phyloP scores from a whole-genome alignment of 2,329 filamentous ascomycete species.

The Leptographium flavum region DNA sequence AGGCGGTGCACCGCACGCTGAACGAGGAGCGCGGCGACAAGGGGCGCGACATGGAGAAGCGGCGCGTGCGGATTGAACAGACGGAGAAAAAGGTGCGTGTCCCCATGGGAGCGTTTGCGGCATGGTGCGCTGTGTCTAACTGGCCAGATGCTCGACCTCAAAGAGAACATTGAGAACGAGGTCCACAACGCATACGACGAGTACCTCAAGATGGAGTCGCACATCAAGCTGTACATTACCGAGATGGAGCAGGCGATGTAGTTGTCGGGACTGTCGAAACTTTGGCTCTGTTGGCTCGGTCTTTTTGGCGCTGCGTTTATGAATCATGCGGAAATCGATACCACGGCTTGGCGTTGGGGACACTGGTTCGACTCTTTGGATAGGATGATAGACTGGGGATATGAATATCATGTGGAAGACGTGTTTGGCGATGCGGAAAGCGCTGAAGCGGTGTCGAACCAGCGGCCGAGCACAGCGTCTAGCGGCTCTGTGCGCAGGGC shows the following conservation, averaged over 20 bases:
- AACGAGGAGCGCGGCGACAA: constrained; percentile 78
- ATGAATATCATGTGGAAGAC: not conserved
- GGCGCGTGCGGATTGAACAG: constrained; percentile 89
- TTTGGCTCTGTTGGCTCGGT: constrained; percentile 3
- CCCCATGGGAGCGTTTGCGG: not conserved
- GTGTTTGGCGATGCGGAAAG: no score
- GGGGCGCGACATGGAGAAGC: constrained; percentile 79
- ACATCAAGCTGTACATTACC: constrained; percentile 94
- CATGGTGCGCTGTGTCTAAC: constrained; percentile 11
- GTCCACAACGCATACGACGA: constrained; percentile 82
- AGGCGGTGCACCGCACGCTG: constrained; percentile 63
- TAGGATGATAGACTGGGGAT: not conserved
- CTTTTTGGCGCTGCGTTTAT: constrained; percentile 10
- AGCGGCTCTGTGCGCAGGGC: constrained; percentile 17
- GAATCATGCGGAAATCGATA: constrained; percentile 18
- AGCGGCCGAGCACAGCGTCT: constrained; percentile 43
- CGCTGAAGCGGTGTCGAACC: no score
- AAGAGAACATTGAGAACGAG: constrained; percentile 93
- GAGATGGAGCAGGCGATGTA: constrained; percentile 90
- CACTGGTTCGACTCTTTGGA: not conserved
- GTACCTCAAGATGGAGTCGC: constrained; percentile 93
- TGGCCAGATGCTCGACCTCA: constrained; percentile 81
- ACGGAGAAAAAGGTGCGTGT: constrained; percentile 85
- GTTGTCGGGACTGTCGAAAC: constrained; percentile 7
- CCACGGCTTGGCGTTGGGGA: constrained; percentile 10